A percentile compares a stretch with the other conserved stretches of the same genome.
phyloP scores from a whole-genome alignment of 306 rosid species.

The Amphicarpaea edgeworthii region DNA sequence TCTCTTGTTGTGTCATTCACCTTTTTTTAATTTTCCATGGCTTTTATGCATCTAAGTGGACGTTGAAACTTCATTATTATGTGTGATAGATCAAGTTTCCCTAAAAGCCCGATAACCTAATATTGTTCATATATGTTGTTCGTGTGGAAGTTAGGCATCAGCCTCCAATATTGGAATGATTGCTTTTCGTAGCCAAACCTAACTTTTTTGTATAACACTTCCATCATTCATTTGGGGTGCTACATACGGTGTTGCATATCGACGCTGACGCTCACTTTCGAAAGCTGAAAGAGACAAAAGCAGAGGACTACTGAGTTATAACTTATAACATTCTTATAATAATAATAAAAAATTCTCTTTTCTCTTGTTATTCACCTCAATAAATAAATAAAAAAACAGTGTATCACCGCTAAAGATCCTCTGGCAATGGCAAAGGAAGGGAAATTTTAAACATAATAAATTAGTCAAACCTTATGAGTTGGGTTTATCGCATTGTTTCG shows the following conservation, averaged over 20 bases:
- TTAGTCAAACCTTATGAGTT: neutral
- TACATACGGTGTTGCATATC: slow-evolving; percentile 3
- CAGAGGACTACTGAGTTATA: too few relatives aligned
- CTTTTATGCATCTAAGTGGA: neutral
- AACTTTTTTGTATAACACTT: neutral
- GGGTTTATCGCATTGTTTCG: neutral
- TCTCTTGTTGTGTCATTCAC: neutral
- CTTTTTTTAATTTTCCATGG: neutral
- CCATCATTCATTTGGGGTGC: slow-evolving; percentile 22
- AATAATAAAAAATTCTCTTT: too few relatives aligned
- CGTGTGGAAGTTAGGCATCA: slow-evolving; percentile 8
- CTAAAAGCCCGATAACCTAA: neutral
- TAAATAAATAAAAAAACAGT: too few relatives aligned
- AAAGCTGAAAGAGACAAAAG: slow-evolving; percentile 1
- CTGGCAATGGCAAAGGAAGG: neutral
- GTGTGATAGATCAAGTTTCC: slow-evolving; percentile 23
- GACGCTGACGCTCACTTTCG: neutral
- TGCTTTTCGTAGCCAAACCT: neutral
- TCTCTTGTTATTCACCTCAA: neutral
- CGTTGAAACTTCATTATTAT: neutral
- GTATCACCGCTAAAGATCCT: too few relatives aligned
- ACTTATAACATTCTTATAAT: too few relatives aligned
- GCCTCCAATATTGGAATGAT: neutral
- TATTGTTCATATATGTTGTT: too few relatives aligned
- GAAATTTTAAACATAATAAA: neutral